Conservation (phyloP, 805 yeast genomes). For the Zygosaccharomyces bailii region DNA sequence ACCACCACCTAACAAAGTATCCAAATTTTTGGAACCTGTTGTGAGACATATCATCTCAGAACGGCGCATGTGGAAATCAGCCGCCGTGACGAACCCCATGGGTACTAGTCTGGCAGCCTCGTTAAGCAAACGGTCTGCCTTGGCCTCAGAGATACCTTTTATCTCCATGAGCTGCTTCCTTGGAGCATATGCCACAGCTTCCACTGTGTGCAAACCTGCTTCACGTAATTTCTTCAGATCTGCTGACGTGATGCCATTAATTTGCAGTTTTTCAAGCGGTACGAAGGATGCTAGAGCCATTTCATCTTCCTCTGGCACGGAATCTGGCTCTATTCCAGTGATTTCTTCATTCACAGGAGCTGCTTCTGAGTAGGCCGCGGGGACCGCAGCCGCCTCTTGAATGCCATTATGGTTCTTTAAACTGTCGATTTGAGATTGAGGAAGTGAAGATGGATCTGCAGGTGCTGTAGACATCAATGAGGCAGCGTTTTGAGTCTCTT, state of each 20-base stretch:
- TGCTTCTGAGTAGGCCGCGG: conserved; percentile 7
- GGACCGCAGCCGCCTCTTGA: not conserved
- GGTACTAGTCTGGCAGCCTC: conserved; percentile 89
- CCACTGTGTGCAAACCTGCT: conserved; percentile 85
- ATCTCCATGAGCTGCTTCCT: conserved; percentile 70
- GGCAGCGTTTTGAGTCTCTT: conserved; percentile 7
- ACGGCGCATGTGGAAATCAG: conserved; percentile 86
- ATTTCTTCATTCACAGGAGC: conserved; percentile 9
- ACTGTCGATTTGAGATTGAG: conserved; percentile 13
- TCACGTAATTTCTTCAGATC: conserved; percentile 80
- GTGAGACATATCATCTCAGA: conserved; percentile 89
- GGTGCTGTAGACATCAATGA: conserved; percentile 30
- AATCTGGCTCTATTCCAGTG: conserved; percentile 7
- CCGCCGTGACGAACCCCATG: conserved; percentile 95
- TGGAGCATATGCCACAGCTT: conserved; percentile 90
- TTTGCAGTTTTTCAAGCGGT: conserved; percentile 42
- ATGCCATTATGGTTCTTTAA: conserved; percentile 2
- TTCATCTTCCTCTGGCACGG: conserved; percentile 45
- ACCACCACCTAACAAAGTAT: conserved; percentile 93
- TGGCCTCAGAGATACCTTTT: conserved; percentile 92
- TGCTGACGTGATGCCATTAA: conserved; percentile 78
- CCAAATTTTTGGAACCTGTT: conserved; percentile 92
- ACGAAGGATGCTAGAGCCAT: conserved; percentile 39
- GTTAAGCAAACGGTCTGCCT: conserved; percentile 77
- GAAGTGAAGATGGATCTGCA: conserved; percentile 20